Evolutionary conservation across 257 asterid genomes (phyloP).

Genomic region (Henckelia pumila): DNA sequence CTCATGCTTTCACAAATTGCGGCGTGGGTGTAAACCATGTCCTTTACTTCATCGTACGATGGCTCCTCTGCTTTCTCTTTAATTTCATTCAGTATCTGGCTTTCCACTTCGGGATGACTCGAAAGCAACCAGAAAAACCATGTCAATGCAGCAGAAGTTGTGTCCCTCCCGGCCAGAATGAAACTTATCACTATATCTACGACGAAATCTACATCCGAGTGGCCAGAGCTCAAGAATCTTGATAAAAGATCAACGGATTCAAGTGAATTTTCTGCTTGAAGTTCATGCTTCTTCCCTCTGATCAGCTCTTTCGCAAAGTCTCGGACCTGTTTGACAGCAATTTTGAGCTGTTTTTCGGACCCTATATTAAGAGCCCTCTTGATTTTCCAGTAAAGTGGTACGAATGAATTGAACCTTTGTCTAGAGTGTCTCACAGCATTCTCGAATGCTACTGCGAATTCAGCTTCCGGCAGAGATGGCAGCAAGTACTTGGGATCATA

Average conservation of each 20-base stretch:
- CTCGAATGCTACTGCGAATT: constrained; percentile 24
- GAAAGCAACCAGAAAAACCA: constrained; percentile 24
- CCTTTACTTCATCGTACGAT: not conserved
- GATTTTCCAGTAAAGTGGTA: constrained; percentile 14
- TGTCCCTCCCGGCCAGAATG: constrained; percentile 10
- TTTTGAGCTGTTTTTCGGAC: constrained; percentile 14
- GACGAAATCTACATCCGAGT: not conserved
- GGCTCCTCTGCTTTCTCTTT: not conserved
- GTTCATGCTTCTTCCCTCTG: constrained; percentile 8
- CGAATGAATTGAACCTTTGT: not conserved
- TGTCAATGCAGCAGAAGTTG: constrained; percentile 26
- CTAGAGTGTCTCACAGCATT: not conserved
- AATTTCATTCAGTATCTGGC: not conserved
- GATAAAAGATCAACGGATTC: not conserved
- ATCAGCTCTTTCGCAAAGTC: constrained; percentile 16
- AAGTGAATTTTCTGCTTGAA: not conserved
- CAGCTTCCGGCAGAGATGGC: constrained; percentile 17
- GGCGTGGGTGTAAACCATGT: constrained; percentile 24
- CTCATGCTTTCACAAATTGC: constrained; percentile 26
- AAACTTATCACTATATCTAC: constrained; percentile 23
- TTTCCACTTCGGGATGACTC: constrained; percentile 20
- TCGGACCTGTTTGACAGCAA: constrained; percentile 14
- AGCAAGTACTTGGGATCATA: constrained; percentile 22
- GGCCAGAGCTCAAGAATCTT: constrained; percentile 18
- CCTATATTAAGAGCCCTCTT: constrained; percentile 19